A percentile compares a stretch with the other conserved stretches of the same genome.
Conservation (phyloP, 345 rosid genomes). For the Heritiera fomes region DNA sequence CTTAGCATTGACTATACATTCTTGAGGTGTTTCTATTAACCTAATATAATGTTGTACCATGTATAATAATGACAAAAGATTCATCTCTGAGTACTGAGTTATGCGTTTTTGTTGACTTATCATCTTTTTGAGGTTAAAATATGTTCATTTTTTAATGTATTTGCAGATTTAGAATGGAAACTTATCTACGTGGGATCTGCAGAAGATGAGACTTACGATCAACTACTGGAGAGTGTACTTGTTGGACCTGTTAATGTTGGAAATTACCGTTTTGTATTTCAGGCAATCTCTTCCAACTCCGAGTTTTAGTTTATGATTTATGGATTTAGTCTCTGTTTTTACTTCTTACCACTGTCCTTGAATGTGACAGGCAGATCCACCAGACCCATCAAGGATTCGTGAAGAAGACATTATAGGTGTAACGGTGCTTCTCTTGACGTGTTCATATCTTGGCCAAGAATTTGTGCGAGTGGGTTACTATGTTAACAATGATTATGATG, state of each 20-base stretch:
- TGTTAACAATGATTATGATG: constrained; percentile 85
- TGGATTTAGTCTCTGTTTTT: background rate
- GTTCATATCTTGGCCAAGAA: constrained; percentile 79
- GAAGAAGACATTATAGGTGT: constrained; percentile 83
- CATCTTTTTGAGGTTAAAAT: background rate
- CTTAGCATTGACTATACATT: background rate
- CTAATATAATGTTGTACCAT: background rate
- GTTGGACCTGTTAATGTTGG: constrained; percentile 96
- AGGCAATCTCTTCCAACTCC: constrained; percentile 42
- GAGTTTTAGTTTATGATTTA: background rate
- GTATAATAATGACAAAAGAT: background rate
- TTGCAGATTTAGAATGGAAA: constrained; percentile 92
- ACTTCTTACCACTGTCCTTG: constrained; percentile 11
- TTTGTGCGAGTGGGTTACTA: constrained; percentile 78
- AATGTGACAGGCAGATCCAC: constrained; percentile 71
- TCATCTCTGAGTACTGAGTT: background rate
- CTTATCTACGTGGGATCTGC: constrained; percentile 97
- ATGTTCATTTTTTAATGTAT: background rate
- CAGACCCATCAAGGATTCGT: constrained; percentile 82
- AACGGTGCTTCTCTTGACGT: constrained; percentile 68
- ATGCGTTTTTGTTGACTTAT: background rate
- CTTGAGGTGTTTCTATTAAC: background rate
- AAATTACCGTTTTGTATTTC: constrained; percentile 82
- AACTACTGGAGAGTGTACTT: constrained; percentile 78
- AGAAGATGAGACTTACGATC: constrained; percentile 92